Conservation (phyloP, 2,329 filamentous ascomycete species). For the Hypoxylon sp. region DNA sequence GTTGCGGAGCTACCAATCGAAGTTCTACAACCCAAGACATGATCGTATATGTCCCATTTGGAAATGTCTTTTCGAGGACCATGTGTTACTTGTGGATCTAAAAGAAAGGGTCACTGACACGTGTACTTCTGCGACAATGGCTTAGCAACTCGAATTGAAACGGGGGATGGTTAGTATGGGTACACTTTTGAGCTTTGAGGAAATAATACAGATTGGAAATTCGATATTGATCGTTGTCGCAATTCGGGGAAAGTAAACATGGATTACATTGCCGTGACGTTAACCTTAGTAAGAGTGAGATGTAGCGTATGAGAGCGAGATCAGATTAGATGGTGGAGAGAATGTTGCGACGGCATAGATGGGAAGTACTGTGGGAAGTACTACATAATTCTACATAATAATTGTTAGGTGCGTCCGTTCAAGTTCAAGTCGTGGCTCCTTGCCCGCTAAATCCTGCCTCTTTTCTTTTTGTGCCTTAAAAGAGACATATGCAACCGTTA, state of each 20-base stretch:
- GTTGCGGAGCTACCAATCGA: conserved; percentile 4
- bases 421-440: conserved; percentile 6
- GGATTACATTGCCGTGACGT: neutral
- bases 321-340: conserved; percentile 35
- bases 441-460: conserved; percentile 40
- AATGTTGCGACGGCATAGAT: conserved; percentile 13
- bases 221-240: neutral
- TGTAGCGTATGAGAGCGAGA: conserved; percentile 12
- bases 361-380: neutral
- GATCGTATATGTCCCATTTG: conserved; percentile 1
- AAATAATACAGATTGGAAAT: neutral
- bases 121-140: conserved; percentile 1
- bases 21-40: conserved; percentile 9
- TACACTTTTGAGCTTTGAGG: neutral
- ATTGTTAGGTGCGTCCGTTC: neutral
- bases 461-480: conserved; percentile 17
- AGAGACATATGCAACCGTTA: conserved; percentile 39
- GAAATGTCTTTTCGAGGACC: conserved; percentile 4
- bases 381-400: neutral
- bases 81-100: conserved; percentile 1
- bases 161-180: neutral
- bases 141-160: neutral
- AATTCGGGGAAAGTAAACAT: neutral
- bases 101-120: conserved; percentile 3
- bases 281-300: neutral